Evolutionary conservation across 768 basidiomycete species (phyloP).

Genomic region (Agrocybe praecox): DNA sequence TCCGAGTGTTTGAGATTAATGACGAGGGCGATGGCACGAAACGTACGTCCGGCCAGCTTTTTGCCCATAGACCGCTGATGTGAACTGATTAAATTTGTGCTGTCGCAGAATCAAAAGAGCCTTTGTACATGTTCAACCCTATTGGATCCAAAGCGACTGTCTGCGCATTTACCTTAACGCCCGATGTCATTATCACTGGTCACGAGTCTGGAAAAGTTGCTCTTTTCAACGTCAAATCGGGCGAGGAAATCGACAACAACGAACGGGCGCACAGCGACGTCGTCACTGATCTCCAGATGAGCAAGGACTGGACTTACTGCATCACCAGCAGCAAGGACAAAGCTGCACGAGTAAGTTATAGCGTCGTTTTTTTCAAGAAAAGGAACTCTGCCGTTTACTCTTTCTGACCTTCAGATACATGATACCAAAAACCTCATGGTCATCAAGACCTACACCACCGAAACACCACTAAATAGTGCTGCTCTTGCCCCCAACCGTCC

Average conservation of each 20-base stretch:
- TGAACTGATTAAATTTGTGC: neutral
- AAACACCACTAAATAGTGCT: constrained; percentile 95
- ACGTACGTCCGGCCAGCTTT: constrained; percentile 55
- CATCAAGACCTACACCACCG: constrained; percentile 91
- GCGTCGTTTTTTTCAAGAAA: neutral
- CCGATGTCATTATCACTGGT: constrained; percentile 84
- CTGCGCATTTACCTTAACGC: constrained; percentile 83
- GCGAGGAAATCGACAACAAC: constrained; percentile 81
- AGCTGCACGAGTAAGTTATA: constrained; percentile 75
- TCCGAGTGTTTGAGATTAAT: constrained; percentile 89
- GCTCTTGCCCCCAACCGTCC: constrained; percentile 83
- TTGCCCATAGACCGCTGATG: neutral
- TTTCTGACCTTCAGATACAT: constrained; percentile 57
- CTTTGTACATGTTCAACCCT: constrained; percentile 79
- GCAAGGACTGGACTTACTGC: constrained; percentile 90
- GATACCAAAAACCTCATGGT: constrained; percentile 87
- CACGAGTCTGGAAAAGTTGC: constrained; percentile 97
- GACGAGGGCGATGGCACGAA: constrained; percentile 77
- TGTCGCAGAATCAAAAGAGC: constrained; percentile 71
- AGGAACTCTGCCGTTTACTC: neutral
- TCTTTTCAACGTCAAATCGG: constrained; percentile 85
- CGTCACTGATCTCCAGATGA: constrained; percentile 92
- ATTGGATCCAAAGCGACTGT: constrained; percentile 97
- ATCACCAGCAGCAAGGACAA: constrained; percentile 98
- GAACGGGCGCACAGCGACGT: constrained; percentile 86